Conservation (phyloP, 2,329 filamentous ascomycete genomes). For the Ophiostoma novo-ulmi region DNA sequence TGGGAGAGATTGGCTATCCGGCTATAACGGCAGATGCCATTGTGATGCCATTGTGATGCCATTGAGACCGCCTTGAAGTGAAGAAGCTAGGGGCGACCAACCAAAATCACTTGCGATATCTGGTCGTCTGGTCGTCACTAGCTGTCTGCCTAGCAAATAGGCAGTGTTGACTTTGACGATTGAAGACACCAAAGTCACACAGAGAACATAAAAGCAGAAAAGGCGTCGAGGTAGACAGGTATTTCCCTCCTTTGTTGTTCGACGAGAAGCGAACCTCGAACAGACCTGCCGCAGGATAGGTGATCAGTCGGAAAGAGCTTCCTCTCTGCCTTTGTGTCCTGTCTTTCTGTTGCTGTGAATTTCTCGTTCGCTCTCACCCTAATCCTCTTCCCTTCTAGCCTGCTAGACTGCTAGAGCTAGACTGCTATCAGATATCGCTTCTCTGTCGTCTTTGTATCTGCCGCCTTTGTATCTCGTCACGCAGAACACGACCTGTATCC, state of each 20-base stretch:
- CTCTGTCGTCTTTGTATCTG: not conserved
- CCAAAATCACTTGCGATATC: no score
- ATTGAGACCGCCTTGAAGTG: not conserved
- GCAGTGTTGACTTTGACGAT: no score
- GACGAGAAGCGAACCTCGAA: constrained; percentile 6
- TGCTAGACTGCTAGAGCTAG: no score
- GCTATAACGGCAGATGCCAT: no score
- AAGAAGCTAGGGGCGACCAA: no score
- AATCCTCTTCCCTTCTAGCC: not conserved
- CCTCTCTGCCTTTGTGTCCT: not conserved
- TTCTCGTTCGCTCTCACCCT: no score
- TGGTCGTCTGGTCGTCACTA: no score
- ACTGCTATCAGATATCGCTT: not conserved
- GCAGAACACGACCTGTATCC: not conserved
- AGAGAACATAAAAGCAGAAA: not conserved
- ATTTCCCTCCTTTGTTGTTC: not conserved
- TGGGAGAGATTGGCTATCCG: not conserved
- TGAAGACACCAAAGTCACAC: not conserved
- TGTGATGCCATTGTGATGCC: no score
- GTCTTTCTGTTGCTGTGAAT: not conserved
- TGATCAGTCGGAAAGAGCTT: not conserved
- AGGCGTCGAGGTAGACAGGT: not conserved
- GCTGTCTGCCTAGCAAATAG: no score
- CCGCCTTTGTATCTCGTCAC: not conserved
- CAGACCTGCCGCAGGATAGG: not conserved